These are phyloP conservation scores for Excoecaria cochinchinensis DNA, from an alignment of 345 rosid species.

Conservation along the genomic window DNA sequence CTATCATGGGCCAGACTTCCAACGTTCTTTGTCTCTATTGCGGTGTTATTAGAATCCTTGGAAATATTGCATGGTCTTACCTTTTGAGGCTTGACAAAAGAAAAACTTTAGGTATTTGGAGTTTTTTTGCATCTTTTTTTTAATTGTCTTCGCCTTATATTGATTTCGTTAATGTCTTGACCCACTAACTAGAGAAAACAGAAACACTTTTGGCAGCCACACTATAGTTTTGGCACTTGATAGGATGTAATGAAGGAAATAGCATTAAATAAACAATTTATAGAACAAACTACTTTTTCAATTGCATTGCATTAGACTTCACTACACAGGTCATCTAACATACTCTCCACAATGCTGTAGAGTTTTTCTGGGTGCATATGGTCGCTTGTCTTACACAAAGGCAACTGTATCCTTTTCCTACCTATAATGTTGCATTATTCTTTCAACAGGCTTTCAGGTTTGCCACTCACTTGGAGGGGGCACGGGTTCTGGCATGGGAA, in stretches of 20 bases:
- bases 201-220: background rate
- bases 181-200: background rate
- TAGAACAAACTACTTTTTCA: background rate
- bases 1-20: background rate
- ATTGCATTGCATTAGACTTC: background rate
- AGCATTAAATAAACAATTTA: no score
- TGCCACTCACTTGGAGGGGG: slow-evolving; percentile 99
- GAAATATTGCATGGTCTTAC: no score
- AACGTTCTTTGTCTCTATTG: background rate
- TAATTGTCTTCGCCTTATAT: background rate
- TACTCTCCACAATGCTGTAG: background rate
- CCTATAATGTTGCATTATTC: background rate
- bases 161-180: background rate
- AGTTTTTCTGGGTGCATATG: background rate
- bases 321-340: background rate
- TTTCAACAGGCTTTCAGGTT: slow-evolving; percentile 74
- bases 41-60: background rate
- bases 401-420: background rate
- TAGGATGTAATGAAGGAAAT: background rate
- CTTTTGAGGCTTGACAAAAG: no score
- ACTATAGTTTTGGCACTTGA: background rate
- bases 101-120: background rate
- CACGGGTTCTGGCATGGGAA: slow-evolving; percentile 98
- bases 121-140: no score
- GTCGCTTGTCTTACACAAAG: background rate